These are phyloP conservation scores for Pseudovirgaria hyperparasitica DNA, from an alignment of 2,329 filamentous ascomycete genomes.

Conservation along the genomic window DNA sequence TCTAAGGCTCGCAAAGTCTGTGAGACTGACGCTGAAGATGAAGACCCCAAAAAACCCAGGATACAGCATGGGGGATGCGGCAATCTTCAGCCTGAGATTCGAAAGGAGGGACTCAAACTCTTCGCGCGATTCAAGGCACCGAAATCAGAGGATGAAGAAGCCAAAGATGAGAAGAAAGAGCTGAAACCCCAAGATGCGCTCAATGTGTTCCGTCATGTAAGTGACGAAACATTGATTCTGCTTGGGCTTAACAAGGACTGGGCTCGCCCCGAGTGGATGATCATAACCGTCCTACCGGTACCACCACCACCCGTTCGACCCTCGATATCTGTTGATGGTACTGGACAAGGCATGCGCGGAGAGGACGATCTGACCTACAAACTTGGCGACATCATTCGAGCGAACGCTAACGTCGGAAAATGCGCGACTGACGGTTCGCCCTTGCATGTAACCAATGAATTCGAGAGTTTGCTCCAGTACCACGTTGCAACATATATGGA, in stretches of 20 bases:
- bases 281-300: conserved; percentile 86
- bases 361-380: conserved; percentile 99
- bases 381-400: conserved; percentile 92
- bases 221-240: conserved; percentile 65
- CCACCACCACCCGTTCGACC: conserved; percentile 91
- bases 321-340: conserved; percentile 94
- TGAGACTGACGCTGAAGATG: conserved; percentile 61
- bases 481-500: conserved; percentile 99
- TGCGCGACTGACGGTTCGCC: conserved; percentile 86
- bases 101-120: conserved; percentile 74
- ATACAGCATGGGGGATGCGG: conserved; percentile 77
- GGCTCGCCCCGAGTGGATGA: conserved; percentile 96
- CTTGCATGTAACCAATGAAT: conserved; percentile 80
- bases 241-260: conserved; percentile 93
- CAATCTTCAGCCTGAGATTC: conserved; percentile 77
- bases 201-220: conserved; percentile 75
- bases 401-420: conserved; percentile 87
- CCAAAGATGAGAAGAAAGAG: conserved; percentile 55
- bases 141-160: conserved; percentile 60
- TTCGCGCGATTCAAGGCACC: conserved; percentile 60
- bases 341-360: conserved; percentile 79
- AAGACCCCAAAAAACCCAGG: conserved; percentile 40
- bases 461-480: conserved; percentile 85
- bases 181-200: conserved; percentile 79
- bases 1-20: conserved; percentile 84